Evolutionary conservation across 108 stramenopile species (phyloP).

Genomic region (Nannochloropsis oceanica): DNA sequence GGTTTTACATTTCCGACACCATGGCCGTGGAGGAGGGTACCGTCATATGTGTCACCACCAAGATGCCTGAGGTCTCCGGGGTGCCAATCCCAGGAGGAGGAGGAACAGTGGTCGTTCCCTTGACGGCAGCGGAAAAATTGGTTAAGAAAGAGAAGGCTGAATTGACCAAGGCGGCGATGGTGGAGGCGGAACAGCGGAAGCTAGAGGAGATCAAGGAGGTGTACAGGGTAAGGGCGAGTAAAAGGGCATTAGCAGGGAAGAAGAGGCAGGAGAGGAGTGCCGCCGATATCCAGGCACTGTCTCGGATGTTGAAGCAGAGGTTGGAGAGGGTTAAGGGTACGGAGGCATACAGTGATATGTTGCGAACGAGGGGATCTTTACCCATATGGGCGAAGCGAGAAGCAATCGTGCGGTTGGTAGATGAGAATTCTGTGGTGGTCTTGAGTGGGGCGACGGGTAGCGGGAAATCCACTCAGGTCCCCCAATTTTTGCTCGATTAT

Average conservation of each 20-base stretch:
- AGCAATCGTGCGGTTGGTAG: slow-evolving; percentile 3
- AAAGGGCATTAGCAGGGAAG: neutral
- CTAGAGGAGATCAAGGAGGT: neutral
- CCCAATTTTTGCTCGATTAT: slow-evolving; percentile 60
- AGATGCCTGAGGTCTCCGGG: neutral
- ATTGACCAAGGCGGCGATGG: neutral
- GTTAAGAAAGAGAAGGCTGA: neutral
- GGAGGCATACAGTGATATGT: slow-evolving; percentile 2
- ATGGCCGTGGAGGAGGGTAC: neutral
- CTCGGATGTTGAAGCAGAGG: neutral
- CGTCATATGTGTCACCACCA: neutral
- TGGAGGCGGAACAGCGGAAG: neutral
- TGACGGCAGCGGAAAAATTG: neutral
- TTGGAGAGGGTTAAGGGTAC: slow-evolving; percentile 1
- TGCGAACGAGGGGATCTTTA: neutral
- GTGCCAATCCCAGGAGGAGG: neutral
- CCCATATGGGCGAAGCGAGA: slow-evolving; percentile 5
- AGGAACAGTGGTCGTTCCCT: neutral
- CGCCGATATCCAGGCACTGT: neutral
- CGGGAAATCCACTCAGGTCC: slow-evolving; percentile 52
- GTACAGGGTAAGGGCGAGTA: neutral
- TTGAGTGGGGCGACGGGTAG: slow-evolving; percentile 28
- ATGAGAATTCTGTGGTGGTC: slow-evolving; percentile 21
- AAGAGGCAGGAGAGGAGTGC: neutral
- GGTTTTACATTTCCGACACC: neutral